phyloP scores from a whole-genome alignment of 441 rosid species.

The Arabidopsis lyrata region DNA sequence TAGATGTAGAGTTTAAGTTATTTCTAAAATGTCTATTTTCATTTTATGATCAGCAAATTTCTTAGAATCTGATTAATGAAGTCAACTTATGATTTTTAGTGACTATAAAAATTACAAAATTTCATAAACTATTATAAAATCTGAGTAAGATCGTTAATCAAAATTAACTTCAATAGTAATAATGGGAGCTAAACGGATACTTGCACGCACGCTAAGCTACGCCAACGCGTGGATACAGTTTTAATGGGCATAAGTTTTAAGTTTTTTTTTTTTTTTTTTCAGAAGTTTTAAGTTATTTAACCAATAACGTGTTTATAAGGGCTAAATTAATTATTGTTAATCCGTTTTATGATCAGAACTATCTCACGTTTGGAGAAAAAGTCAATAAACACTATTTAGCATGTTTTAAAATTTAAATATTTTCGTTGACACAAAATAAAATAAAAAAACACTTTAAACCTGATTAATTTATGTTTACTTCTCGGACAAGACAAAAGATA shows the following conservation, averaged over 20 bases:
- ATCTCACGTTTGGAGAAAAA: background rate
- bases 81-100: background rate
- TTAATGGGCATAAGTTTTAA: no score
- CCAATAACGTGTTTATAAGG: background rate
- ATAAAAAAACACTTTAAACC: background rate
- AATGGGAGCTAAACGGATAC: background rate
- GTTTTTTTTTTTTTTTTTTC: no score
- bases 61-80: background rate
- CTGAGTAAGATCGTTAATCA: constrained; percentile 3
- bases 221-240: constrained; percentile 13
- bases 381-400: background rate
- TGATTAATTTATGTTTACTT: background rate
- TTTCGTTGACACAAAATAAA: background rate
- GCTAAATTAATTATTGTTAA: constrained; percentile 5
- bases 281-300: background rate
- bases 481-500: background rate
- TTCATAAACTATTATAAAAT: background rate
- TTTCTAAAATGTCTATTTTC: background rate
- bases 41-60: background rate
- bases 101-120: background rate
- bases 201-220: constrained; percentile 23
- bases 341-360: background rate
- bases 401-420: background rate
- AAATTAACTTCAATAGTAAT: constrained; percentile 1
- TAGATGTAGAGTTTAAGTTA: background rate